These are phyloP conservation scores for Stagonosporopsis rhizophila DNA, from an alignment of 2,329 filamentous ascomycete genomes.

Conservation along the genomic window DNA sequence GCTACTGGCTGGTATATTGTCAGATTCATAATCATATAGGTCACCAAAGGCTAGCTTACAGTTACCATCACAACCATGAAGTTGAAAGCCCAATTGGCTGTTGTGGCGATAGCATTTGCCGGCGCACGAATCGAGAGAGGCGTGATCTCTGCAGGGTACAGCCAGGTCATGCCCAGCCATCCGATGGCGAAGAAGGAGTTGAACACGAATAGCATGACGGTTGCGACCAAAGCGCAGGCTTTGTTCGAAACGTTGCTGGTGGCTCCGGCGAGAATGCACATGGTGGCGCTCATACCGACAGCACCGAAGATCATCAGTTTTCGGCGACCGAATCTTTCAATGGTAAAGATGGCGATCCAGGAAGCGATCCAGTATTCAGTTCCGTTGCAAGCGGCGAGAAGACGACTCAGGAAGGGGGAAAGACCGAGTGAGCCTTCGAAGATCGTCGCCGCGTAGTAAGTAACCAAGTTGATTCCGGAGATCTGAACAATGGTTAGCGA, in stretches of 20 bases:
- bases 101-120: constrained; percentile 85
- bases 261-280: constrained; percentile 46
- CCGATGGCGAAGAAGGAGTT: constrained; percentile 91
- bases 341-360: constrained; percentile 53
- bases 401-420: constrained; percentile 43
- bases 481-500: constrained; percentile 56
- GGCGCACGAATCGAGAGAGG: constrained; percentile 86
- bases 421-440: constrained; percentile 52
- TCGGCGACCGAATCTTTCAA: constrained; percentile 48
- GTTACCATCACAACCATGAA: constrained; percentile 73
- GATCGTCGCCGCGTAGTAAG: constrained; percentile 54
- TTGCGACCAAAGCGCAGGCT: constrained; percentile 48
- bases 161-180: constrained; percentile 75
- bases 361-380: constrained; percentile 52
- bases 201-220: constrained; percentile 91
- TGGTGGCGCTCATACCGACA: constrained; percentile 44
- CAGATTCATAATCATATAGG: too few species aligned
- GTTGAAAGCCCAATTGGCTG: constrained; percentile 61
- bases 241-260: constrained; percentile 37
- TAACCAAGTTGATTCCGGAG: constrained; percentile 49
- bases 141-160: constrained; percentile 76
- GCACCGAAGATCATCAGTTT: constrained; percentile 50
- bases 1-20: too few species aligned
- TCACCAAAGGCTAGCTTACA: too few species aligned
- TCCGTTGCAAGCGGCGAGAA: constrained; percentile 52